A percentile compares a stretch with the other conserved stretches of the same genome.
Evolutionary conservation across 768 basidiomycete species (phyloP).

Genomic region (Lactarius evosmus): DNA sequence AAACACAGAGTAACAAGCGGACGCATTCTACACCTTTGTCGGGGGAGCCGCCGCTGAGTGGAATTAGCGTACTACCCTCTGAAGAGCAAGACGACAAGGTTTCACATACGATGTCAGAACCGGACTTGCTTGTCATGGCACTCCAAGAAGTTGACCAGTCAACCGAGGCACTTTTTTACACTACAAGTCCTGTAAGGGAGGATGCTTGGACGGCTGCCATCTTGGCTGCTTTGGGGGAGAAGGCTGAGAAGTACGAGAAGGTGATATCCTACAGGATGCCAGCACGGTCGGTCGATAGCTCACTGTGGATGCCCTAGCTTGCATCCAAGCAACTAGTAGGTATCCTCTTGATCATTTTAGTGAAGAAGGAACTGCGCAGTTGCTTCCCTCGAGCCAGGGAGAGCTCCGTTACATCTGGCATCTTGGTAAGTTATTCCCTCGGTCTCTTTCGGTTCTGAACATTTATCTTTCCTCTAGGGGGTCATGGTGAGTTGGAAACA

Average conservation of each 20-base stretch:
- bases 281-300: neutral
- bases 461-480: conserved; percentile 6
- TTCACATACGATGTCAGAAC: conserved; percentile 36
- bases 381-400: conserved; percentile 55
- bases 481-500: conserved; percentile 8
- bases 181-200: conserved; percentile 57
- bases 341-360: conserved; percentile 70
- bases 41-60: conserved; percentile 30
- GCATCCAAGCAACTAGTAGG: conserved; percentile 79
- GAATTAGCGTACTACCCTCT: neutral
- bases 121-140: conserved; percentile 70
- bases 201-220: conserved; percentile 69
- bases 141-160: conserved; percentile 83
- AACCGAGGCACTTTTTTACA: conserved; percentile 72
- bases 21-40: conserved; percentile 29
- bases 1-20: neutral
- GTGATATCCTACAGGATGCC: conserved; percentile 34
- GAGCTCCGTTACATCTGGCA: conserved; percentile 60
- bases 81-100: neutral
- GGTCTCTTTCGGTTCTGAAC: neutral
- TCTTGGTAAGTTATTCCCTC: conserved; percentile 53
- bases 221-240: conserved; percentile 69
- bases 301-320: conserved; percentile 42
- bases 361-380: conserved; percentile 47
- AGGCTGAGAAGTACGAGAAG: conserved; percentile 61